phyloP scores from a whole-genome alignment of 2,329 filamentous ascomycete genomes.

The Huntiella savannae region DNA sequence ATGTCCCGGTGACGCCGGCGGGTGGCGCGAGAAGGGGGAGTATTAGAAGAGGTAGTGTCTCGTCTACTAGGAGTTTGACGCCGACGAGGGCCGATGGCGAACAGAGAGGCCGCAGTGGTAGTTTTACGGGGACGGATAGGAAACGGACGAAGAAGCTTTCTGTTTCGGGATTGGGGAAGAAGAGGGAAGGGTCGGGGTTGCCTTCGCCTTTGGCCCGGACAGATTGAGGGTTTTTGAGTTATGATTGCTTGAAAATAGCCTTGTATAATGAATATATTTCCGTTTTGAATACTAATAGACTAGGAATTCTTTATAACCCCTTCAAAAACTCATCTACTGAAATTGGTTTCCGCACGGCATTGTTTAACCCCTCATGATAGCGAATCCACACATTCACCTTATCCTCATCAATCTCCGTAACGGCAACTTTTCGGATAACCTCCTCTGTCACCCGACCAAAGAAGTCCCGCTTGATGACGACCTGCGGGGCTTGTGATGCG shows the following conservation, averaged over 20 bases:
- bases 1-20: not conserved
- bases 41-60: constrained; percentile 31
- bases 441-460: constrained; percentile 55
- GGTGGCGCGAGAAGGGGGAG: constrained; percentile 29
- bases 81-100: constrained; percentile 25
- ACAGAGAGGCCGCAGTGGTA: constrained; percentile 2
- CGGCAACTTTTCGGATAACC: constrained; percentile 18
- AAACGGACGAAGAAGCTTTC: constrained; percentile 8
- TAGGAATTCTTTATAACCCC: constrained; percentile 23
- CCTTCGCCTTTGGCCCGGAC: constrained; percentile 9
- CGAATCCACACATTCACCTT: constrained; percentile 61
- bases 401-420: constrained; percentile 20
- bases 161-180: constrained; percentile 5
- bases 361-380: constrained; percentile 78
- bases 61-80: constrained; percentile 31
- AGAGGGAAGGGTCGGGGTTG: constrained; percentile 1
- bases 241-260: constrained; percentile 1
- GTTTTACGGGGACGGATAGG: constrained; percentile 7
- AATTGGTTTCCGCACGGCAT: constrained; percentile 78
- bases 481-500: constrained; percentile 14
- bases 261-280: no score
- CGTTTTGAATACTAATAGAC: no score
- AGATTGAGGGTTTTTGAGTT: constrained; percentile 3
- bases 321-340: constrained; percentile 60
- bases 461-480: constrained; percentile 55